Evolutionary conservation across 768 basidiomycete species (phyloP), one percentile per base, ranked within the genome.

Genomic region (Leccinum olivaceopallidum): DNA sequence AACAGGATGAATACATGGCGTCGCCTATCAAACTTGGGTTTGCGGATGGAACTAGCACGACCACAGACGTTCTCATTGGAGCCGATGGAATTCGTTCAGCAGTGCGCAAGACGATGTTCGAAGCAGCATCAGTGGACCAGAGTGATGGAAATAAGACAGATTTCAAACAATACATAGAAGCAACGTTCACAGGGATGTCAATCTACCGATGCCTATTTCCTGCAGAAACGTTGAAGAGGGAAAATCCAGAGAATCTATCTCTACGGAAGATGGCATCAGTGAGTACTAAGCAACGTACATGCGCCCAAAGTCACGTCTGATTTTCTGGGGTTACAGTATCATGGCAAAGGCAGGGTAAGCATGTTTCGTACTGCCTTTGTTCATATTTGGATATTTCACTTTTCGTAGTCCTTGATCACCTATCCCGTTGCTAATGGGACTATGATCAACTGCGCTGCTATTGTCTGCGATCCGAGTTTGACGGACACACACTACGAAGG

Each of bases 21-120:
- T 63, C 42, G 2, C 28, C 57, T 2, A 64, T 67, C 10, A 48
- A 14, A 22, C 61, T 68, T 1, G 47, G 50, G 5, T 68, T 68
- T 16, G 53, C 67, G 1, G 67, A 68, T 26, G 62, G 67, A 5
- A 69, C 62, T 0, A 60, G n/a, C 1, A 55, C 75, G 7, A 70
- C 65, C 32, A 72, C 80, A 6, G 77, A 83, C 55, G 63, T 83
- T 14, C 75, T 82, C 3, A 63, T 82, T 54, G 82, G 80, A 6
- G 79, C 79, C 42, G 81, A 81, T 62, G 82, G 82, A 4, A 71
- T 83, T 36, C 72, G 67, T 26, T 74, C 70, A 6, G 49, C 56
- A 4, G 67, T 72, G 7, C 73, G 73, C 50, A 67, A 61, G 36
- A 57, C 54, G 0, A 61, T 74, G 57, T 66, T 71, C 20, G 72